Conservation (phyloP, 2,329 filamentous ascomycete species). For the Arthrobotrys musiformis region DNA sequence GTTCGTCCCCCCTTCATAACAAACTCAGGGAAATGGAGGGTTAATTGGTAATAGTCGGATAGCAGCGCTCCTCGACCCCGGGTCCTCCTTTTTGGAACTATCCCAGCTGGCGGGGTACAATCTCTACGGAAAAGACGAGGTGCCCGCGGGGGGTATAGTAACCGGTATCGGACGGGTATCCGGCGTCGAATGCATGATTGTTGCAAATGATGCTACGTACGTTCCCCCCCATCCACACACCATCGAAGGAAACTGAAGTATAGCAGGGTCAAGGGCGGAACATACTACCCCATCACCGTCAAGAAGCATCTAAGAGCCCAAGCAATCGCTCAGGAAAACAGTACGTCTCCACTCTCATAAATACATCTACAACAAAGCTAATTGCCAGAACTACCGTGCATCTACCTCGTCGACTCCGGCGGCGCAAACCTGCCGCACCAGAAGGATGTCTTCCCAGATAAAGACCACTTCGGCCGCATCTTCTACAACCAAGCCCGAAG, state of each 20-base stretch:
- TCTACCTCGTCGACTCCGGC: constrained; percentile 96
- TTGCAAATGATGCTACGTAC: constrained; percentile 89
- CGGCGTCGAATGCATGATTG: constrained; percentile 89
- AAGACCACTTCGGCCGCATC: constrained; percentile 94
- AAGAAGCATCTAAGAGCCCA: constrained; percentile 97
- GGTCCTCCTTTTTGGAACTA: constrained; percentile 91
- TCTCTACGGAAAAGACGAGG: constrained; percentile 85
- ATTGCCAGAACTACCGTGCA: constrained; percentile 71
- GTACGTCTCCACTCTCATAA: constrained; percentile 64
- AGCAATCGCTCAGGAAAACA: constrained; percentile 88
- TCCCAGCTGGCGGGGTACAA: constrained; percentile 88
- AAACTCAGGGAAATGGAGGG: not conserved
- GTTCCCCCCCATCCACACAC: constrained; percentile 23
- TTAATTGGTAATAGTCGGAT: constrained; percentile 68
- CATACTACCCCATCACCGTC: constrained; percentile 95
- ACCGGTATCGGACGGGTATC: constrained; percentile 91
- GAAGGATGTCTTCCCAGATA: constrained; percentile 93
- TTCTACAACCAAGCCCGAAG: constrained; percentile 96
- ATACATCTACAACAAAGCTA: not conserved
- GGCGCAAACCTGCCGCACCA: constrained; percentile 95
- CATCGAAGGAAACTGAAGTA: constrained; percentile 41
- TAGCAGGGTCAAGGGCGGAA: constrained; percentile 82
- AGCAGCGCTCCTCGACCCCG: constrained; percentile 85
- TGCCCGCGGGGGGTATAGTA: constrained; percentile 89
- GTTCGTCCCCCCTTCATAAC: constrained; percentile 58